These are phyloP conservation scores for Sporothrix pallida DNA, from an alignment of 2,329 filamentous ascomycete genomes.

Conservation along the genomic window DNA sequence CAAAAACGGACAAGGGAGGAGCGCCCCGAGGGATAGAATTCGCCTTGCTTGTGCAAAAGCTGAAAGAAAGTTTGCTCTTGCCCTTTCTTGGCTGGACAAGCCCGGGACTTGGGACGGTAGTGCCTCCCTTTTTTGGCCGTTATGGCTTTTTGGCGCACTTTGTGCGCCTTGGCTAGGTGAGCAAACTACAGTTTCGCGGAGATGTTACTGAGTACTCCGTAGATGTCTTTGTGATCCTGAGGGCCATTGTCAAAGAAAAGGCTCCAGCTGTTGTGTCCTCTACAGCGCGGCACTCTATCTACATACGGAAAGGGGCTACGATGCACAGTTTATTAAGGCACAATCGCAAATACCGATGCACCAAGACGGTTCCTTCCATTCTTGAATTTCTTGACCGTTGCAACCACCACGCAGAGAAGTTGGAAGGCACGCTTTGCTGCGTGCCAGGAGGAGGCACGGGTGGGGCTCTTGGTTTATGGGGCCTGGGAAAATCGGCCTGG, in stretches of 20 bases:
- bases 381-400: not conserved
- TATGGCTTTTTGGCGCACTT: not conserved
- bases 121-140: not conserved
- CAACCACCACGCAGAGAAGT: not conserved
- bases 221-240: not conserved
- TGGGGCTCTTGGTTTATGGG: not conserved
- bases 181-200: not conserved
- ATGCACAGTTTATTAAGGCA: not conserved
- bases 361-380: not conserved
- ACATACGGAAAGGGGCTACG: constrained; percentile 2
- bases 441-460: constrained; percentile 11
- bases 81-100: constrained; percentile 10
- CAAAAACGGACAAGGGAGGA: constrained; percentile 10
- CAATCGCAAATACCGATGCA: not conserved
- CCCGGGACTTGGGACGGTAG: not conserved
- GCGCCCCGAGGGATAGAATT: not conserved
- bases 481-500: constrained; percentile 15
- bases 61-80: not conserved
- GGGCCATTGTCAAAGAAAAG: not conserved
- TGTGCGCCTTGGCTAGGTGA: constrained; percentile 6
- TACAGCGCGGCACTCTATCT: constrained; percentile 15
- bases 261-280: not conserved
- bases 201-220: not conserved
- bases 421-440: not conserved
- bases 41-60: not conserved